These are phyloP conservation scores for Populus trichocarpa DNA, from an alignment of 441 rosid species.

Conservation along the genomic window DNA sequence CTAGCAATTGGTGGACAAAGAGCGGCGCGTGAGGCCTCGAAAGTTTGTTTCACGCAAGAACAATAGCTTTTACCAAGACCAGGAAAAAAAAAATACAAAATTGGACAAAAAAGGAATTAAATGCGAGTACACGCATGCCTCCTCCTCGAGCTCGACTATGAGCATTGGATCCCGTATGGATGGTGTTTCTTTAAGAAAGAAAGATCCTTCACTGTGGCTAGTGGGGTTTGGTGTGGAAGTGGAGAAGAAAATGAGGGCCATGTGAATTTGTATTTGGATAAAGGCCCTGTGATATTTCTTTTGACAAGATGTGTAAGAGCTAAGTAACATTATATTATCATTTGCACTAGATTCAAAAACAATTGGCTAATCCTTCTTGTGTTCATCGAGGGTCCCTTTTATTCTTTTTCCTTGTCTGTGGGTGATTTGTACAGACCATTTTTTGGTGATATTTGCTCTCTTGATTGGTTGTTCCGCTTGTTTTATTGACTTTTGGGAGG, in stretches of 20 bases:
- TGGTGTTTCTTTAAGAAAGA: background rate
- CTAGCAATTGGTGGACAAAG: slow-evolving; percentile 27
- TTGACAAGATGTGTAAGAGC: background rate
- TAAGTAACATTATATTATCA: too few species aligned
- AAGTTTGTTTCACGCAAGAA: background rate
- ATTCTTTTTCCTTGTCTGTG: too few species aligned
- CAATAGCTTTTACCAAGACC: background rate
- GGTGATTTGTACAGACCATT: too few species aligned
- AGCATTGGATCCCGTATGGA: slow-evolving; percentile 25
- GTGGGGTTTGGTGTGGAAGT: slow-evolving; percentile 8
- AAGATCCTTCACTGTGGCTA: background rate
- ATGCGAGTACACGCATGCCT: background rate
- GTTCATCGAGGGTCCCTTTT: too few species aligned
- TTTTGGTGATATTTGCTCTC: too few species aligned
- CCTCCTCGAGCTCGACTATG: background rate
- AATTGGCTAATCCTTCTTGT: too few species aligned
- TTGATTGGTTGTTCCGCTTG: too few species aligned
- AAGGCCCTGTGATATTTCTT: background rate
- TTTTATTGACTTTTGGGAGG: too few species aligned
- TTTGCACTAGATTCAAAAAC: too few species aligned
- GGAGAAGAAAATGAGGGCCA: background rate
- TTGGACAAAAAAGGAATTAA: background rate
- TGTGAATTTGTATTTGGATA: background rate
- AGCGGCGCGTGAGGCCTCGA: slow-evolving; percentile 33
- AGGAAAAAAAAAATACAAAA: too few species aligned